These are phyloP conservation scores for Diaporthe australafricana DNA, from an alignment of 2,329 filamentous ascomycete genomes.

Conservation along the genomic window DNA sequence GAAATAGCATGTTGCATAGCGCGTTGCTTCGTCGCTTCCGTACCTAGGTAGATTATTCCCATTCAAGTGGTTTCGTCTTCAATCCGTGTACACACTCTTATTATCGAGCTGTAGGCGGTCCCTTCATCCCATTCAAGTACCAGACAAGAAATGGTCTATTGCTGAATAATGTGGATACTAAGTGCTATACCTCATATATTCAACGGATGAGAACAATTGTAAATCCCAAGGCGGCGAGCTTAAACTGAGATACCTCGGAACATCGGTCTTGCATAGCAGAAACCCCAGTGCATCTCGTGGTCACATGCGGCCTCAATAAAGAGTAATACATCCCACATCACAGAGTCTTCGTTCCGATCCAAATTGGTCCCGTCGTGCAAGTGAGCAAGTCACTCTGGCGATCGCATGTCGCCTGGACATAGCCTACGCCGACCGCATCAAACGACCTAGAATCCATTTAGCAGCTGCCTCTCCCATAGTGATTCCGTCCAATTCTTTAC, in stretches of 20 bases:
- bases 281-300: no score
- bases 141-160: no score
- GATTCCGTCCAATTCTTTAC: neutral
- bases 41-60: neutral
- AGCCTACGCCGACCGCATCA: conserved; percentile 1
- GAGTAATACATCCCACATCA: neutral
- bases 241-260: neutral
- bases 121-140: no score
- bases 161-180: neutral
- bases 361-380: neutral
- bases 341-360: conserved; percentile 14
- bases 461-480: neutral
- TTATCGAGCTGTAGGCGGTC: no score
- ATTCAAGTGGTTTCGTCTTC: no score
- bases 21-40: neutral
- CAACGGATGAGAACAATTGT: neutral
- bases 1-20: neutral
- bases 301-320: neutral
- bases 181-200: neutral
- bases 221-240: neutral
- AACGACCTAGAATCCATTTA: neutral
- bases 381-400: neutral
- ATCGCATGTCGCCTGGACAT: conserved; percentile 13
- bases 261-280: no score
- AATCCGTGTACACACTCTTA: no score